phyloP scores from a whole-genome alignment of 495 filamentous ascomycete species.

The Physcia stellaris region DNA sequence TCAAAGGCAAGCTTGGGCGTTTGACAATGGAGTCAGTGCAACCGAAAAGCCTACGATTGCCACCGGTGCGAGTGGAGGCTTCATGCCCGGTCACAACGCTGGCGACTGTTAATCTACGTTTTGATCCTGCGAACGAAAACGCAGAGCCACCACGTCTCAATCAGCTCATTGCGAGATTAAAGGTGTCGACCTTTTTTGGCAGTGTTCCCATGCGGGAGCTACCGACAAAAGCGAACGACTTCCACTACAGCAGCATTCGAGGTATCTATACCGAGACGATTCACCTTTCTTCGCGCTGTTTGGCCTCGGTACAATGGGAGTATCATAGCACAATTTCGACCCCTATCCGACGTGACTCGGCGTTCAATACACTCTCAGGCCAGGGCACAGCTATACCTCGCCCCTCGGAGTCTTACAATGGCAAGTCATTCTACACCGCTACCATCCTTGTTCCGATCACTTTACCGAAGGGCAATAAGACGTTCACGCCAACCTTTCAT shows the following conservation, averaged over 20 bases:
- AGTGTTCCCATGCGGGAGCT: constrained; percentile 42
- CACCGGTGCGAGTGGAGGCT: constrained; percentile 26
- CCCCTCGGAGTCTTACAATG: constrained; percentile 28
- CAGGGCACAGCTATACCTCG: constrained; percentile 22
- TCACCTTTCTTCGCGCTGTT: constrained; percentile 47
- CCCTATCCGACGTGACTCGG: constrained; percentile 44
- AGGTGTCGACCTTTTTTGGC: constrained; percentile 60
- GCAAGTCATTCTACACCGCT: constrained; percentile 48
- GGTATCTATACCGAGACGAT: constrained; percentile 54
- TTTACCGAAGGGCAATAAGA: constrained; percentile 49
- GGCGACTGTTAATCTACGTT: constrained; percentile 56
- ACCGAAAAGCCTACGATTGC: constrained; percentile 53
- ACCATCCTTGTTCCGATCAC: constrained; percentile 59
- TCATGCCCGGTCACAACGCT: constrained; percentile 37
- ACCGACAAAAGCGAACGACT: constrained; percentile 33
- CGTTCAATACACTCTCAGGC: constrained; percentile 25
- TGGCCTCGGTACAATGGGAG: constrained; percentile 54
- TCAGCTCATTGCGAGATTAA: constrained; percentile 55
- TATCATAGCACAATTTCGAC: constrained; percentile 26
- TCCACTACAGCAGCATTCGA: constrained; percentile 31
- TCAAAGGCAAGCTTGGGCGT: constrained; percentile 62
- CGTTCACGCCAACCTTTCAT: constrained; percentile 80
- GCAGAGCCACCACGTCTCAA: constrained; percentile 54
- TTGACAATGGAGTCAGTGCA: constrained; percentile 61
- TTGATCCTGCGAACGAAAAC: constrained; percentile 49